Evolutionary conservation across 371 early-diverging fungal species (phyloP).

Genomic region (Mortierella polycephala): DNA sequence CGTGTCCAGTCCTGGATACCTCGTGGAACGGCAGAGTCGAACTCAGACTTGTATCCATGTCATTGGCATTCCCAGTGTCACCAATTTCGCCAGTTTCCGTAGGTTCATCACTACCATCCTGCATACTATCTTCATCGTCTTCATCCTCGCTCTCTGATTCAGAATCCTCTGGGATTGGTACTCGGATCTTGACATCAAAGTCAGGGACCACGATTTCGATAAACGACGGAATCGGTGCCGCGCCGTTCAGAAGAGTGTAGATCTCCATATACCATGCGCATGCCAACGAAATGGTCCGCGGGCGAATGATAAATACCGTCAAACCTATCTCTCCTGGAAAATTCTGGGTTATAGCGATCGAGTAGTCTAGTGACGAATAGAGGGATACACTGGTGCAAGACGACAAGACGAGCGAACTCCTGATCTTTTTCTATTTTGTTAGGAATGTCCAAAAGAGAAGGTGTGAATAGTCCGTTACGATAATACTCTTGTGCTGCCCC

Average conservation of each 20-base stretch:
- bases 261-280: constrained; percentile 55
- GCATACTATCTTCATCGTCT: not conserved
- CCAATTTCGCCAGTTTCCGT: not conserved
- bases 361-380: constrained; percentile 53
- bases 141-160: constrained; percentile 30
- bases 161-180: constrained; percentile 48
- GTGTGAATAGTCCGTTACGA: no score
- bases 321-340: constrained; percentile 27
- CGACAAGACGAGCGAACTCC: constrained; percentile 26
- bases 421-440: constrained; percentile 48
- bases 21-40: constrained; percentile 5
- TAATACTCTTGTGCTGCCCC: no score
- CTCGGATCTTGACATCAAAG: constrained; percentile 49
- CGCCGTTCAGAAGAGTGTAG: constrained; percentile 36
- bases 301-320: constrained; percentile 45
- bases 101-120: not conserved
- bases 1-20: no score
- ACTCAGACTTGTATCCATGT: constrained; percentile 6
- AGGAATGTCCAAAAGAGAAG: not conserved
- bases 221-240: constrained; percentile 34
- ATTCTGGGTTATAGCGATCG: constrained; percentile 44
- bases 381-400: constrained; percentile 32
- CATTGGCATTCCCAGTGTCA: not conserved
- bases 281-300: constrained; percentile 38
- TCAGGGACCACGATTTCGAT: constrained; percentile 55